Evolutionary conservation across 1,284 basidiomycete species (phyloP).

Genomic region (Moesziomyces parantarcticus): DNA sequence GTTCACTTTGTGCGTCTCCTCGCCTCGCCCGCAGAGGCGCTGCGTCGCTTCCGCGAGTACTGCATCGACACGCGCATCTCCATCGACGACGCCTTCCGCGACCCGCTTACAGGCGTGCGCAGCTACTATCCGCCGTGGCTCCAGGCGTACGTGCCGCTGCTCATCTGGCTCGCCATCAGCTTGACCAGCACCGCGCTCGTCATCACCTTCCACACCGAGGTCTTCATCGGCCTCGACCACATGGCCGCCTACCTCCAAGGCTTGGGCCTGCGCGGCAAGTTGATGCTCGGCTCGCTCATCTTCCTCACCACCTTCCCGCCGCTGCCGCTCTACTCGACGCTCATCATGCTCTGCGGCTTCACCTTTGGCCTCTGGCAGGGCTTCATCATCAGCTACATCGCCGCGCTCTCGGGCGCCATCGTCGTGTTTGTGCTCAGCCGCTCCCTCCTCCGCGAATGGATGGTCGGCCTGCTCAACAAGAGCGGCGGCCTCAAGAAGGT

Average conservation of each 20-base stretch:
- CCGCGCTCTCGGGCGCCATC: conserved; percentile 82
- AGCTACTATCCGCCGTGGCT: conserved; percentile 64
- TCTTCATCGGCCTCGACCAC: conserved; percentile 62
- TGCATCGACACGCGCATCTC: conserved; percentile 38
- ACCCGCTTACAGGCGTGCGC: conserved; percentile 58
- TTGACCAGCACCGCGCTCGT: conserved; percentile 62
- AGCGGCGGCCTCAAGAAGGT: conserved; percentile 69
- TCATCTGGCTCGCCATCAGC: conserved; percentile 68
- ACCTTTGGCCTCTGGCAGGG: conserved; percentile 84
- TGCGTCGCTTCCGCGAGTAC: conserved; percentile 34
- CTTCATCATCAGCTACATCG: conserved; percentile 82
- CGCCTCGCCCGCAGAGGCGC: conserved; percentile 37
- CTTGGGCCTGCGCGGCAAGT: conserved; percentile 53
- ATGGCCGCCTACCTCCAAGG: conserved; percentile 56
- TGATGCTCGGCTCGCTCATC: conserved; percentile 61
- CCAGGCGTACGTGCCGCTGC: conserved; percentile 65
- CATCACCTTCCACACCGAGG: conserved; percentile 65
- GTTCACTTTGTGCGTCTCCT: conserved; percentile 29
- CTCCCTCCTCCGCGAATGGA: conserved; percentile 76
- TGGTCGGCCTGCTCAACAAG: conserved; percentile 77
- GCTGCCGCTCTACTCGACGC: conserved; percentile 84
- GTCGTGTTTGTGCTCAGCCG: conserved; percentile 82
- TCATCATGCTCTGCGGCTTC: conserved; percentile 86
- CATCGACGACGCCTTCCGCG: conserved; percentile 62
- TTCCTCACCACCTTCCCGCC: conserved; percentile 72